Percentiles rank a stretch among this genome's conserved stretches.
phyloP scores from a whole-genome alignment of 2,329 filamentous ascomycete genomes.

The Nectriaceae sp. region DNA sequence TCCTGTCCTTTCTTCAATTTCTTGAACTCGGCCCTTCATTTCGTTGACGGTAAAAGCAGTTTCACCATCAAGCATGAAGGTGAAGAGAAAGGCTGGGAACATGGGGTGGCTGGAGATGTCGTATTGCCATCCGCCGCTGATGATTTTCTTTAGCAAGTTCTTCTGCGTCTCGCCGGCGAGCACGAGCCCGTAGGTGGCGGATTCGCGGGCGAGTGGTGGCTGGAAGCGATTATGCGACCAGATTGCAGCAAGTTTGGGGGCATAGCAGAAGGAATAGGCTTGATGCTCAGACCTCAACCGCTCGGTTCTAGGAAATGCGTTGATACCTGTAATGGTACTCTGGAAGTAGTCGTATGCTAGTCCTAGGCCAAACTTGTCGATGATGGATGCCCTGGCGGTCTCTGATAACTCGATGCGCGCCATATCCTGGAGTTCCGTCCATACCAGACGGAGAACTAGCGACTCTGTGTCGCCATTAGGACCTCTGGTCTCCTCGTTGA shows the following conservation, averaged over 20 bases:
- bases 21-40: constrained; percentile 35
- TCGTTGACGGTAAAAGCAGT: constrained; percentile 33
- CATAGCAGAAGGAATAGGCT: constrained; percentile 37
- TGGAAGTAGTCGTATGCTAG: constrained; percentile 36
- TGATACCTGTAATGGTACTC: constrained; percentile 36
- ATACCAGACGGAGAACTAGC: constrained; percentile 33
- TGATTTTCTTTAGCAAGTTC: constrained; percentile 21
- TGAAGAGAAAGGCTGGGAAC: constrained; percentile 38
- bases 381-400: constrained; percentile 15
- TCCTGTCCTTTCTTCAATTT: constrained; percentile 39
- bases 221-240: constrained; percentile 35
- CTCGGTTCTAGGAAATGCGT: constrained; percentile 21
- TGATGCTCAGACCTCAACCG: constrained; percentile 11
- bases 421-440: constrained; percentile 25
- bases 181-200: constrained; percentile 34
- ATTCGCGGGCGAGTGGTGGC: constrained; percentile 5
- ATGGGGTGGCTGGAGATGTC: constrained; percentile 31
- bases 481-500: constrained; percentile 21
- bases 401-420: constrained; percentile 28
- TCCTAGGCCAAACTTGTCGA: constrained; percentile 30
- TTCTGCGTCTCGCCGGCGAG: constrained; percentile 30
- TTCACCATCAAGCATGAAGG: constrained; percentile 35
- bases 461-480: constrained; percentile 14
- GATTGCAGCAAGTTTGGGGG: constrained; percentile 39
- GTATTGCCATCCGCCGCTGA: constrained; percentile 31